Evolutionary conservation across 2,329 filamentous ascomycete species (phyloP).

Genomic region (Stachybotrys echinatus): DNA sequence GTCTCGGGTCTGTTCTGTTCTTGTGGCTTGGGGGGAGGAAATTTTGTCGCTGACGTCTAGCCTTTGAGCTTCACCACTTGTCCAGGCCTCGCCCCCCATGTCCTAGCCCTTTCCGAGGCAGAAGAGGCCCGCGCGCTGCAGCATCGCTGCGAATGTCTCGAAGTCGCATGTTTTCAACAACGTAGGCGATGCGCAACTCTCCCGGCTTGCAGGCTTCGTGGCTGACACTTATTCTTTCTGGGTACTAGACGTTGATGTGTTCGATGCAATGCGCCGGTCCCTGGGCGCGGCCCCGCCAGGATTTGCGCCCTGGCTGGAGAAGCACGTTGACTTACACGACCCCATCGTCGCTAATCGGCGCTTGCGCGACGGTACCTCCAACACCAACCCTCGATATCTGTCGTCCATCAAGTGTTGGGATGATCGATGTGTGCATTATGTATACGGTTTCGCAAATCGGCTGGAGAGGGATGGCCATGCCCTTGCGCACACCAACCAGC

Average conservation of each 20-base stretch:
- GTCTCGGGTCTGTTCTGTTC: constrained; percentile 3
- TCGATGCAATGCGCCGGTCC: constrained; percentile 21
- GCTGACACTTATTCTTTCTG: background rate
- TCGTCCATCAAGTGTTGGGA: constrained; percentile 48
- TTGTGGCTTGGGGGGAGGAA: background rate
- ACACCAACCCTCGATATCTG: constrained; percentile 2
- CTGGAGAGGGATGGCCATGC: constrained; percentile 48
- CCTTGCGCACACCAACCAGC: constrained; percentile 34
- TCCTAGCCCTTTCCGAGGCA: constrained; percentile 45
- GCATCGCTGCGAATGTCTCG: constrained; percentile 54
- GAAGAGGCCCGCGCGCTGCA: constrained; percentile 54
- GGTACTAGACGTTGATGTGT: constrained; percentile 24
- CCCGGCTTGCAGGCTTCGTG: no score
- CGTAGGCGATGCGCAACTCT: constrained; percentile 14
- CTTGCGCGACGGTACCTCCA: constrained; percentile 9
- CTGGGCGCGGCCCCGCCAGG: constrained; percentile 34
- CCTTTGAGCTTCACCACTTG: background rate
- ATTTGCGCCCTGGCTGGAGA: constrained; percentile 47
- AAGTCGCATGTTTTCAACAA: constrained; percentile 40
- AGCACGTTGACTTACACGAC: constrained; percentile 44
- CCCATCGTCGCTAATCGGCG: constrained; percentile 34
- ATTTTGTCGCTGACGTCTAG: constrained; percentile 3
- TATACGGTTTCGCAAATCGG: constrained; percentile 49
- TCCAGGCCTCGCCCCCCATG: constrained; percentile 20
- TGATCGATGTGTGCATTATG: constrained; percentile 50